Evolutionary conservation across 116 monocot genomes (phyloP).

Genomic region (Cymodocea nodosa): DNA sequence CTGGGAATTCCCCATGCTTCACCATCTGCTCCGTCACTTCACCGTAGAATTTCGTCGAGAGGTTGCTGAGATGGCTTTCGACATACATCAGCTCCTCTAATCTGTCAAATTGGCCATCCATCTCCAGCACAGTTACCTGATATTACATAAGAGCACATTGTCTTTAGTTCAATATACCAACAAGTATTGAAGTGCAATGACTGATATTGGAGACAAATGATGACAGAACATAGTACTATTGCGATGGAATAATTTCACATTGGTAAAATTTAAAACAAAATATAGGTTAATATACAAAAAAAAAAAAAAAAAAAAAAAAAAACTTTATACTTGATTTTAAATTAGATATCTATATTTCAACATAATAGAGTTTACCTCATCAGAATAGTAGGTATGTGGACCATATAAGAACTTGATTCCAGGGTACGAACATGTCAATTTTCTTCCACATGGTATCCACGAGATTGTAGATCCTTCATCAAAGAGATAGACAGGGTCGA

Average conservation of each 20-base stretch:
- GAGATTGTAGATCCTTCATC: constrained; percentile 92
- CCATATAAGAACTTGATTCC: constrained; percentile 88
- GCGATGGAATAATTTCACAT: too few species aligned
- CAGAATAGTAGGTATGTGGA: constrained; percentile 54
- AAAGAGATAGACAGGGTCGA: constrained; percentile 86
- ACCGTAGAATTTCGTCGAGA: constrained; percentile 89
- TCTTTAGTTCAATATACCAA: not conserved
- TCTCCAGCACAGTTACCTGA: constrained; percentile 80
- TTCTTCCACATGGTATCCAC: constrained; percentile 95
- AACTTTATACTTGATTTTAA: too few species aligned
- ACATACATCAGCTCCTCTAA: constrained; percentile 95
- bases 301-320: too few species aligned
- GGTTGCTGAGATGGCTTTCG: constrained; percentile 84
- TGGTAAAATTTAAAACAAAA: too few species aligned
- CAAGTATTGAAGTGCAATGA: not conserved
- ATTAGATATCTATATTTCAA: too few species aligned
- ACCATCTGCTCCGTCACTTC: constrained; percentile 97
- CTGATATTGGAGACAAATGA: not conserved
- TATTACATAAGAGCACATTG: not conserved
- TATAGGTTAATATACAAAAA: too few species aligned
- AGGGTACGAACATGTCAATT: constrained; percentile 90
- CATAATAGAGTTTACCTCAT: constrained; percentile 40
- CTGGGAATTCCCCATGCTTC: constrained; percentile 83
- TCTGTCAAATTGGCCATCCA: constrained; percentile 97
- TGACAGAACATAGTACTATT: too few species aligned